Conservation (phyloP, 2,329 filamentous ascomycete species). For the Waltergamsia citrina region DNA sequence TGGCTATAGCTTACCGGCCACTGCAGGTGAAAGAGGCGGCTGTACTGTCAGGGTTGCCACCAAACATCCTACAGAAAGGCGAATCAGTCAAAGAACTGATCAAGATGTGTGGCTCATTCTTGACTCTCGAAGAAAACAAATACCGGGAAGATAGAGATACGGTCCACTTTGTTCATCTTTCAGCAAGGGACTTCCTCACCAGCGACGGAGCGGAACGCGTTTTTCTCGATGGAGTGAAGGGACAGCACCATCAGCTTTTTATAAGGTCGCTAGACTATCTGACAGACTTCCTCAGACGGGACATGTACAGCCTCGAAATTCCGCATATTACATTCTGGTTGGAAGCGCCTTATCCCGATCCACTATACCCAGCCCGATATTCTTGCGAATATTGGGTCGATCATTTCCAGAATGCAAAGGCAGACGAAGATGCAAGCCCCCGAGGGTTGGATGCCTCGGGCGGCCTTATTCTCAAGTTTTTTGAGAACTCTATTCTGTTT, state of each 20-base stretch:
- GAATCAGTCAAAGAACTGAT: conserved; percentile 15
- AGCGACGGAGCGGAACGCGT: background rate
- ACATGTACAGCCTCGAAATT: conserved; percentile 20
- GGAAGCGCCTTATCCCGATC: conserved; percentile 5
- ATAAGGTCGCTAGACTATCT: conserved; percentile 21
- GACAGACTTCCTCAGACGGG: conserved; percentile 14
- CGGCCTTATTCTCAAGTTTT: conserved; percentile 18
- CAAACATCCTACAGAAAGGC: conserved; percentile 5
- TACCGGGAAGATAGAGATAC: too few species aligned
- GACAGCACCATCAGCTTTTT: conserved; percentile 18
- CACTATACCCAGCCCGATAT: conserved; percentile 9
- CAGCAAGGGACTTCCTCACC: conserved; percentile 23
- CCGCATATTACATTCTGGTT: conserved; percentile 7
- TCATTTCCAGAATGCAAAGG: conserved; percentile 1
- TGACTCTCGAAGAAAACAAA: conserved; percentile 20
- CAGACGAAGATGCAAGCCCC: background rate
- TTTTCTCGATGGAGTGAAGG: background rate
- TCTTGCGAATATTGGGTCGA: conserved; percentile 12
- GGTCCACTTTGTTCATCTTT: conserved; percentile 28
- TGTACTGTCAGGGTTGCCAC: conserved; percentile 8
- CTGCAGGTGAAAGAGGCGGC: conserved; percentile 20
- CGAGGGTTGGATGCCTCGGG: conserved; percentile 2
- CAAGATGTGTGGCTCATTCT: conserved; percentile 24
- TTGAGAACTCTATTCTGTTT: conserved; percentile 9
- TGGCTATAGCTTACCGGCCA: conserved; percentile 18